Evolutionary conservation across 306 rosid species (phyloP).

Genomic region (Citrullus colocynthis): DNA sequence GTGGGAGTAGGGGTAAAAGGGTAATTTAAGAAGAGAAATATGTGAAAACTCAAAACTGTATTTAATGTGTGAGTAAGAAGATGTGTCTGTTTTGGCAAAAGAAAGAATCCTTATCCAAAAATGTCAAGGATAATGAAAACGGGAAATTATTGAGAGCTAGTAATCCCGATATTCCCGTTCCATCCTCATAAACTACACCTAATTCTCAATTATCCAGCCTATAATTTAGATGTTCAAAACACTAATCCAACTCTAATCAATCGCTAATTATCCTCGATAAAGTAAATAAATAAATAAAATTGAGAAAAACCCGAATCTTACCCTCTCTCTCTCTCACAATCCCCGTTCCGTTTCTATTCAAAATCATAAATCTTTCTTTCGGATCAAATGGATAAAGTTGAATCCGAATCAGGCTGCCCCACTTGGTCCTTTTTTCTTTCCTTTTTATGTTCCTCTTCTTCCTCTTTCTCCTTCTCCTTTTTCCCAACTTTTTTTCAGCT

Average conservation of each 20-base stretch:
- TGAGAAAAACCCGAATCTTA: not conserved
- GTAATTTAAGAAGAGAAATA: not conserved
- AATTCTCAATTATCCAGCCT: not conserved
- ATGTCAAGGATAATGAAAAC: not conserved
- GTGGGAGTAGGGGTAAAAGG: not conserved
- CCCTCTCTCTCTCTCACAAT: not conserved
- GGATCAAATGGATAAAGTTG: constrained; percentile 6
- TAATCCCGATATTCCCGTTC: not conserved
- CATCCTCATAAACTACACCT: not conserved
- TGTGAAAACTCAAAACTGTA: constrained; percentile 6
- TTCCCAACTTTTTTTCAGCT: not conserved
- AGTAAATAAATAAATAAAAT: not conserved
- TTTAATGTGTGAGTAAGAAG: not conserved
- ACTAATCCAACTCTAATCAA: not conserved
- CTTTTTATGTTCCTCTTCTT: not conserved
- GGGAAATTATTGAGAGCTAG: not conserved
- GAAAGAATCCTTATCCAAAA: not conserved
- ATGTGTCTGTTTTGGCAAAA: not conserved
- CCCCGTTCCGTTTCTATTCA: not conserved
- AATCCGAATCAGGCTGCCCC: constrained; percentile 1
- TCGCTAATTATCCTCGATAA: not conserved
- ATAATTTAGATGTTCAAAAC: not conserved
- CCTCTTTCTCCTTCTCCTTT: not conserved
- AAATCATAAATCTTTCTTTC: not conserved
- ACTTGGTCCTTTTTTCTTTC: not conserved